Base-by-base conservation (phyloP, 2,329 filamentous ascomycete genomes). In the Fusarium nurragi region DNA sequence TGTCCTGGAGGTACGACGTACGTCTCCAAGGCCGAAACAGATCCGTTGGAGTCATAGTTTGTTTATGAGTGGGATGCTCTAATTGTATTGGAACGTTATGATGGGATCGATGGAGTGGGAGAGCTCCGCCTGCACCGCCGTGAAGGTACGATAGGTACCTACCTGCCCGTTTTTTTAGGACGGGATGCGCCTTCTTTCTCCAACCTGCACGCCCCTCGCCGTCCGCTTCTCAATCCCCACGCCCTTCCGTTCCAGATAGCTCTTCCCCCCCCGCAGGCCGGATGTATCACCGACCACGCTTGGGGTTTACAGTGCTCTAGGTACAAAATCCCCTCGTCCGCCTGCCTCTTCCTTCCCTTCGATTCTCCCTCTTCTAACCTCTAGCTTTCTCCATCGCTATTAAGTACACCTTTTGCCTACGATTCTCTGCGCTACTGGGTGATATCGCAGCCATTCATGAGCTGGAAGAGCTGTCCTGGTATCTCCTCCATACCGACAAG, bases 401-500 rank as follows among this genome's bases (percentile, higher is more conserved):
- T 34, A n/a, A 58, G n/a, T 55, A 63, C 59, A 50, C 52, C 54
- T 48, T 49, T 39, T 44, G 22, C 25, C 46, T 30, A 21, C 41
- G 30, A 61, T 65, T 59, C 49, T 56, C 55, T 66, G 66, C 52
- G 66, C 48, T 56, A 54, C 56, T 67, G 62, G 68, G 70, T 68
- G 62, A 49, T 61, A 71, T 69, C 51, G 64, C 54, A 63, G 67
- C 51, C 49, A 60, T 59, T 71, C 54, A 63, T 61, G 68, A 53
- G 69, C 66, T 57, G 68, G 64, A 71, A 72, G 70, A 72, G 70
- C 70, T 71, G 69, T 72, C 70, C 57, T 68, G 70, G 68, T 72
- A 72, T 72, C 64, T 72, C 64, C 64, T 72, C 64, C 52, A 72
- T 71, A 72, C 69, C 70, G 68, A 70, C 70, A 72, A 72, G 70